Base-by-base conservation (phyloP, 345 rosid species). In the Mercurialis annua region DNA sequence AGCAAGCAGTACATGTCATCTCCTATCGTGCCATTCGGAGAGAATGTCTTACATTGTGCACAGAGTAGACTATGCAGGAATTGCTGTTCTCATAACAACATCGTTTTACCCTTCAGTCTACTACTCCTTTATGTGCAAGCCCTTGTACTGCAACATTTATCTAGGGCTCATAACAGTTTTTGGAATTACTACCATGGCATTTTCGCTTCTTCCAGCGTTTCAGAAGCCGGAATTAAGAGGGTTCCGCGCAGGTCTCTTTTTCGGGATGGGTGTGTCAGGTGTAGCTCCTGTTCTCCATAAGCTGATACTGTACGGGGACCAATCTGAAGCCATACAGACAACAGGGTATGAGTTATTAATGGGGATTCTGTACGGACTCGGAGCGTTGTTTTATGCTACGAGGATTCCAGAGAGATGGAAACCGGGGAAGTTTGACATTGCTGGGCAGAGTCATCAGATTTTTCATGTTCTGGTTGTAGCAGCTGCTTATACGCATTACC, bases 391-490 rank as follows among this genome's bases (percentile, higher is more conserved):
- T 29, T 91, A 89, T 55, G 97, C 91, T 0, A 80, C 89, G 12
- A 87, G 99, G 78, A 76, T 90, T 20, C 97, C 97, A 0, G 92
- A 93, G 75, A 69, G 95, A 55, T 94, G 99, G 99, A 89, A 74
- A 88, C 97, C 99, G 0, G 97, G 99, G 4, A 90, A 86, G 56
- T 90, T 90, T 23, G 98, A 93, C 82, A 86, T 93, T 60, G 97
- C 96, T 9, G 97, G 98, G 63, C 96, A 93, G 47, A 93, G 98
- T 64, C 98, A 93, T 68, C 98, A 93, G 44, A 83, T 90, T 51
- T 94, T 94, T 69, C 97, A 90, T 68, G 27, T 94, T 44, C 56
- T 90, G 59, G 95, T 94, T 0, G 86, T 89, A 52, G 96, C 98
- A 18, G 96, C 94, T 43, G 99, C 96, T 0, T 90, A 83, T 53